These are phyloP conservation scores for Teratosphaeria epicoccoides DNA, from an alignment of 2,329 filamentous ascomycete species.

Conservation along the genomic window DNA sequence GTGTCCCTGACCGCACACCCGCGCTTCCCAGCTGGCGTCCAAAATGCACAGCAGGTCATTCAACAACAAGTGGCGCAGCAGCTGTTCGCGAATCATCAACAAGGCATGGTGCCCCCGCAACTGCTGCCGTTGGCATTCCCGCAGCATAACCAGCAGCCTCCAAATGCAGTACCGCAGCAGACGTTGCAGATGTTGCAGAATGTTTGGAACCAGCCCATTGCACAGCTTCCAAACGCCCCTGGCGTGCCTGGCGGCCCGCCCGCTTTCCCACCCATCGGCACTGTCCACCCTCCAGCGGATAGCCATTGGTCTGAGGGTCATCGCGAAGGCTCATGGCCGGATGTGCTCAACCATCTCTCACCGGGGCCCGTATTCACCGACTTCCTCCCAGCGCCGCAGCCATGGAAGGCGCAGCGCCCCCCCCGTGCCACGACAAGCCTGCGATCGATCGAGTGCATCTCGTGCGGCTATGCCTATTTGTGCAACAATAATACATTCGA, in stretches of 20 bases:
- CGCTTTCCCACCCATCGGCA: neutral
- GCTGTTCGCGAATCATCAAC: neutral
- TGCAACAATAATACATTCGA: slow-evolving; percentile 20
- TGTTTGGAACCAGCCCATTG: neutral
- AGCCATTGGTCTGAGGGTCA: neutral
- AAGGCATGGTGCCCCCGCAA: neutral
- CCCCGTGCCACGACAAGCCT: slow-evolving; percentile 25
- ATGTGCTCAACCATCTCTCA: slow-evolving; percentile 40
- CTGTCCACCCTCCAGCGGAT: neutral
- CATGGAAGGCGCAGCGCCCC: slow-evolving; percentile 19
- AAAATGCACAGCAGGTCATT: slow-evolving; percentile 5
- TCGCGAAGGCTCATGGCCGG: slow-evolving; percentile 40
- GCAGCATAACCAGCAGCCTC: slow-evolving; percentile 4
- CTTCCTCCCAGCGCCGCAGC: slow-evolving; percentile 26
- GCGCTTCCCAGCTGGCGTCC: slow-evolving; percentile 8
- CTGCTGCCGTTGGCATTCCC: slow-evolving; percentile 1
- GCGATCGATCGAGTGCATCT: slow-evolving; percentile 42
- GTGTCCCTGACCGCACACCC: slow-evolving; percentile 50
- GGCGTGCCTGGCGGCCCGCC: neutral
- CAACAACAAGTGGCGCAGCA: slow-evolving; percentile 3
- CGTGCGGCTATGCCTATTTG: slow-evolving; percentile 50
- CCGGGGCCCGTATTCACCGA: slow-evolving; percentile 36
- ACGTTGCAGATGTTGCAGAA: neutral
- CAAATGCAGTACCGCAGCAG: neutral
- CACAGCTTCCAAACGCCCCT: neutral